These are phyloP conservation scores for Trichoderma sp. DNA, from an alignment of 2,329 filamentous ascomycete genomes.

Conservation along the genomic window DNA sequence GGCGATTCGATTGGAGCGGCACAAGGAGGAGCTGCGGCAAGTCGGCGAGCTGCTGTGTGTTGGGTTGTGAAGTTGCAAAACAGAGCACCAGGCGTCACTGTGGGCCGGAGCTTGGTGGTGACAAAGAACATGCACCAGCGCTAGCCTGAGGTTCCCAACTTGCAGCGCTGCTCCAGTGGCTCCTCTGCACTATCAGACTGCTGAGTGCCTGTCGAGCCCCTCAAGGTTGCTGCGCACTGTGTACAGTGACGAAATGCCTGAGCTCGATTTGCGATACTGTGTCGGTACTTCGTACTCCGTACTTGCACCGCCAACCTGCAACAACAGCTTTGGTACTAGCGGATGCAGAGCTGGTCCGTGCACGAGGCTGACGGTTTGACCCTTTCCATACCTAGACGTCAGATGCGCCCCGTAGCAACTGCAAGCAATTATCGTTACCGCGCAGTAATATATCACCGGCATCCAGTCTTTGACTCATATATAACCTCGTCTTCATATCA, in stretches of 20 bases:
- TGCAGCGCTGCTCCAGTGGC: neutral
- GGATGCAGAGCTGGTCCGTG: neutral
- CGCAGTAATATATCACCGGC: neutral
- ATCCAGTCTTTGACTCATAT: neutral
- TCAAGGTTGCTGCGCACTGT: neutral
- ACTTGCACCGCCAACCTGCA: neutral
- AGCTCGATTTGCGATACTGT: neutral
- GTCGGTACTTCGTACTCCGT: too few species aligned
- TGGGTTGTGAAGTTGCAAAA: neutral
- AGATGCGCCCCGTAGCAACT: neutral
- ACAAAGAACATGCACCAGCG: neutral
- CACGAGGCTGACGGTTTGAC: conserved; percentile 9
- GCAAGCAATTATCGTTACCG: neutral
- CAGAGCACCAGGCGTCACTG: conserved; percentile 2
- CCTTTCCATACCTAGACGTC: conserved; percentile 1
- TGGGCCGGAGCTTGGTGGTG: neutral
- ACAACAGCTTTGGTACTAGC: neutral
- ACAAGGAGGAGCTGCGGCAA: neutral
- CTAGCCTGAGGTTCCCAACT: conserved; percentile 8
- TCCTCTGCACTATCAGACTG: neutral
- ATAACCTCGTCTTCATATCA: neutral
- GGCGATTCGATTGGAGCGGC: neutral
- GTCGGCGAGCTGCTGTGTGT: neutral
- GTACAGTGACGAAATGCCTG: neutral
- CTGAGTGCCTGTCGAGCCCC: neutral